A percentile compares a stretch with the other conserved stretches of the same genome.
These are phyloP conservation scores for Cystofilobasidium bisporidii DNA, from an alignment of 768 basidiomycete species.

Conservation along the genomic window DNA sequence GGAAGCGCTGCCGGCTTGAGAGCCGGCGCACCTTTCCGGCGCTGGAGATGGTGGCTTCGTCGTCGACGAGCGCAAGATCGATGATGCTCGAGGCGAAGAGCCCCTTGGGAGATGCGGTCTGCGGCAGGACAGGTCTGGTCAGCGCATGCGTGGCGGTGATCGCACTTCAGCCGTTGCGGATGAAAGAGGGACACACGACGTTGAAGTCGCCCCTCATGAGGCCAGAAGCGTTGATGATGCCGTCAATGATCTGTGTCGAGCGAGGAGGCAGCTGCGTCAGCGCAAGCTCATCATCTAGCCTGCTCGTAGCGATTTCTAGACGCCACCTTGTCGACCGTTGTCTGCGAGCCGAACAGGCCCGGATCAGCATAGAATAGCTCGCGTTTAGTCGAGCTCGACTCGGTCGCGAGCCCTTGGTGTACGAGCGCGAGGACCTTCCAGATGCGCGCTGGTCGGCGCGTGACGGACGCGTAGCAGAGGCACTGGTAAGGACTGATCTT, in stretches of 20 bases:
- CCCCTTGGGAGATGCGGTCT: conserved; percentile 17
- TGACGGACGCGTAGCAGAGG: too few species aligned
- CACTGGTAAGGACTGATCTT: too few species aligned
- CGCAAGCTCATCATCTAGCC: too few species aligned
- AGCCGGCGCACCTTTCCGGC: not conserved
- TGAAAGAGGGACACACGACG: not conserved
- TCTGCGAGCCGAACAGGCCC: not conserved
- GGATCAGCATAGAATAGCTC: conserved; percentile 9
- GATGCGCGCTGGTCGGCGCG: not conserved
- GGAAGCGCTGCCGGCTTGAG: too few species aligned
- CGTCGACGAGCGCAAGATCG: conserved; percentile 4
- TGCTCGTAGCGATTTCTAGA: too few species aligned
- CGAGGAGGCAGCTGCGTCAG: too few species aligned
- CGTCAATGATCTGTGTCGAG: not conserved
- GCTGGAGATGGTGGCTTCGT: not conserved
- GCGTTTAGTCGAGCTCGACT: conserved; percentile 12
- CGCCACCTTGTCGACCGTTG: conserved; percentile 13
- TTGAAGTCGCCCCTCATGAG: not conserved
- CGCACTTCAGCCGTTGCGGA: too few species aligned
- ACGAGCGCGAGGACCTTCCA: not conserved
- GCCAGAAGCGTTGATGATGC: too few species aligned
- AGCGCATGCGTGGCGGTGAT: too few species aligned
- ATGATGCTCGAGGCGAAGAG: conserved; percentile 11
- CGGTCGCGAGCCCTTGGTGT: not conserved
- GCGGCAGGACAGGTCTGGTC: too few species aligned